Evolutionary conservation across 1,139 yeast genomes (phyloP), one percentile per base, ranked within the genome.

Genomic region (Lodderomyces beijingensis): DNA sequence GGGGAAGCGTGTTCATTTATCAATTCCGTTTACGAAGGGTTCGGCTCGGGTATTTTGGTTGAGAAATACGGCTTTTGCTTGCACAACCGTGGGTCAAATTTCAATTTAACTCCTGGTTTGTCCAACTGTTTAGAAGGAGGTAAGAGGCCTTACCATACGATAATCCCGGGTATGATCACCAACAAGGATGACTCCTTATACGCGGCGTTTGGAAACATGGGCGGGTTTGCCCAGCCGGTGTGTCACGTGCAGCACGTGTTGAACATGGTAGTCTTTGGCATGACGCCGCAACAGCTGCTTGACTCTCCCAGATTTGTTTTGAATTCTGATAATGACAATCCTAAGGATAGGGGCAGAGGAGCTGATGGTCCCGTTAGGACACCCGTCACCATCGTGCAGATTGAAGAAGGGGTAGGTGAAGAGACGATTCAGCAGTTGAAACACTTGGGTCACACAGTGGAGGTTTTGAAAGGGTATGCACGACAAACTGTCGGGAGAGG

Each of bases 1-100:
- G 94, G 95, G 2, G 83, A 84, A 48, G 91, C 89, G 5, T 83
- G 89, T 44, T 82, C 91, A 3, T 84, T 84, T 47, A 84, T 85
- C 43, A 83, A 82, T 46, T 83, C 93, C 0, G 77, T 84, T 3
- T 85, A 77, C 49, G 74, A 74, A 40, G 69, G 72, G 3, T 85
- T 84, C 57, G 95, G 94, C 3, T 70, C 83, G 27, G 85, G 82
- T 3, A 79, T 84, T 23, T 60, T 83, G 10, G 87, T 86, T 14
- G 69, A 74, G 11, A 78, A 70, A 21, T 64, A 66, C 35, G 95
- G 94, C 0, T 85, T 85, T 53, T 69, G 79, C 33, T 62, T 85
- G 35, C 93, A 84, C 36, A 83, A 80, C 52, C 65, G 95, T 45
- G 94, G 93, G 2, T 77, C 79, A 30, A 84, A 82, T 52, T 85